Evolutionary conservation across 2,329 filamentous ascomycete genomes (phyloP), one percentile per base, ranked within the genome.

Genomic region (Lasiodiplodia theobromae): DNA sequence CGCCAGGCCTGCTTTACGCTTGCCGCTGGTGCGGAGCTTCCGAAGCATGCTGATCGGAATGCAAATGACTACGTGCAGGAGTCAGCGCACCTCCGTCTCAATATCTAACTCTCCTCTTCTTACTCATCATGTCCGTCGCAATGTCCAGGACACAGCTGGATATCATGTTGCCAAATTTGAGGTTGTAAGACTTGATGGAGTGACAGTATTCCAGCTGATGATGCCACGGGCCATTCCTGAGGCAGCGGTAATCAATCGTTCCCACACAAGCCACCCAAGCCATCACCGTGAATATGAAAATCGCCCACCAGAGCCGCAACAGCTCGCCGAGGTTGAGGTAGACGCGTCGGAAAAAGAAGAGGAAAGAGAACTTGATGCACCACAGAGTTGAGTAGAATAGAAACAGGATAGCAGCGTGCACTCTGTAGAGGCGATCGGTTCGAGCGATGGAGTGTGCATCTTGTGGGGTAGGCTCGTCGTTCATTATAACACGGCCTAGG

Each of bases 311-410:
- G 12, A 44, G 28, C 14, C 62, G 21, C 21, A 49, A 37, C 34
- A 66, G 70, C 25, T n/a, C 6, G 3, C 47, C 54, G 23, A 72
- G 56, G 6, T 67, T 40, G 2, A 51, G 21, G 11, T 68, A 64
- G 10, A 72, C 67, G n/a, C 64, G 37, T 14, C 66, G 49, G 66
- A 72, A 72, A 60, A 72, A 70, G 14, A 70, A 38, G 2, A 72
- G 63, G 44, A 72, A 72, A 23, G 31, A 67, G 10, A 70, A 14
- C 37, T 72, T 72, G 2, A 72, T 60, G 12, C 52, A 57, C 69
- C 69, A 72, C 11, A 72, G 38, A 3, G 51, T 56, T 4, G 63
- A 34, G 21, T 69, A 69, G 58, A 70, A 25, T 23, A 23, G 23
- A 23, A 23, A 23, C 23, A 23, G 23, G 23, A 23, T 23, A 23